Evolutionary conservation across 345 rosid genomes (phyloP).

Genomic region (Heritiera fomes): DNA sequence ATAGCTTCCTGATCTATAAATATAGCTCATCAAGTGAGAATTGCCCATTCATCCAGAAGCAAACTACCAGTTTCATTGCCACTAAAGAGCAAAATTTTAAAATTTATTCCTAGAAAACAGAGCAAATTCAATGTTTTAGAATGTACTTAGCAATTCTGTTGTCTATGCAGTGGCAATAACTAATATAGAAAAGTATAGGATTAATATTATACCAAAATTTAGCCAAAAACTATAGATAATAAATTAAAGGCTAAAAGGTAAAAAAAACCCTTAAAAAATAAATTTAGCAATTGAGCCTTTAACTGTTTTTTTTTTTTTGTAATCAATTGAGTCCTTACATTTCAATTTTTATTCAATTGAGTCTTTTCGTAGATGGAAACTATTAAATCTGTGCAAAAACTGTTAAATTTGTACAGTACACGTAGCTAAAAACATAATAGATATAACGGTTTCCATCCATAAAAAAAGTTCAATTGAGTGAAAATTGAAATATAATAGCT

Average conservation of each 20-base stretch:
- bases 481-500: no score
- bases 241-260: neutral
- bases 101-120: conserved; percentile 4
- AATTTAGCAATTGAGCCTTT: no score
- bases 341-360: no score
- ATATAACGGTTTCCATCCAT: no score
- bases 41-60: neutral
- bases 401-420: no score
- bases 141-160: neutral
- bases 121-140: neutral
- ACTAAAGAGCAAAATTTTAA: neutral
- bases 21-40: conserved; percentile 4
- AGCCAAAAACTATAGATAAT: neutral
- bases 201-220: neutral
- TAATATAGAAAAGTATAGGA: neutral
- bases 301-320: no score
- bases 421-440: no score
- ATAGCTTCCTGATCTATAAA: conserved; percentile 67
- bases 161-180: neutral
- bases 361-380: no score
- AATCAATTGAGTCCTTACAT: no score
- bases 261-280: no score
- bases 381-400: no score
- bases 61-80: neutral
- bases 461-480: no score